Evolutionary conservation across 805 yeast genomes (phyloP).

Genomic region (Starmerella bombi): DNA sequence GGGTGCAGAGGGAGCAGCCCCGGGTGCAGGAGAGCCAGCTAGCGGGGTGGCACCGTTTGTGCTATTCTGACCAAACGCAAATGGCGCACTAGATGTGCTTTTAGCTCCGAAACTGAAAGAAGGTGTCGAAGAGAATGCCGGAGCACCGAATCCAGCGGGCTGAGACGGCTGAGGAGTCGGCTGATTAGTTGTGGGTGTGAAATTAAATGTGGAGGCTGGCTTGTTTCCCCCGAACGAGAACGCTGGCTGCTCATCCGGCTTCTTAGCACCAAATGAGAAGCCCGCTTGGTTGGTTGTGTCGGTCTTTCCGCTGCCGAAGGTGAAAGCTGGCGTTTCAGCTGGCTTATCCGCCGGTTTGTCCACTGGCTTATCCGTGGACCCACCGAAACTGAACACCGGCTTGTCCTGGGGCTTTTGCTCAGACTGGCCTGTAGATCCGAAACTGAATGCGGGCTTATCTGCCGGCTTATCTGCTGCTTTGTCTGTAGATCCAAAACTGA

Average conservation of each 20-base stretch:
- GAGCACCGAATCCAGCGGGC: too few species aligned
- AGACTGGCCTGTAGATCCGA: constrained; percentile 2
- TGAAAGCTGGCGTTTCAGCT: constrained; percentile 4
- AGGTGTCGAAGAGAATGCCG: too few species aligned
- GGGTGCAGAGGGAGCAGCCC: constrained; percentile 1
- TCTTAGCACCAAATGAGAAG: background rate
- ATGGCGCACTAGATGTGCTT: too few species aligned
- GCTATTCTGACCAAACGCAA: background rate
- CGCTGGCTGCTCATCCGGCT: constrained; percentile 2
- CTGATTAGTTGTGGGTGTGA: too few species aligned
- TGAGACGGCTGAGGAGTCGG: too few species aligned
- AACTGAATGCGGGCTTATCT: constrained; percentile 12
- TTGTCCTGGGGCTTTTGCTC: background rate
- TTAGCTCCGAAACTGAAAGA: too few species aligned
- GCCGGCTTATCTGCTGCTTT: constrained; percentile 4
- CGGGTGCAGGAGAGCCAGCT: background rate
- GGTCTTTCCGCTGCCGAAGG: background rate
- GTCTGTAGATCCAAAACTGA: background rate
- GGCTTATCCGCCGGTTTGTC: constrained; percentile 2
- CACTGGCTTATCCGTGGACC: background rate
- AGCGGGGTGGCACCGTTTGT: too few species aligned
- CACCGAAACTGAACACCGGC: constrained; percentile 9
- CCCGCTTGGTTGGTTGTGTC: background rate
- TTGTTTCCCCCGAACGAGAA: background rate
- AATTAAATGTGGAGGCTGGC: too few species aligned